Evolutionary conservation across 2,329 filamentous ascomycete species (phyloP).

Genomic region (Fusarium sp.): DNA sequence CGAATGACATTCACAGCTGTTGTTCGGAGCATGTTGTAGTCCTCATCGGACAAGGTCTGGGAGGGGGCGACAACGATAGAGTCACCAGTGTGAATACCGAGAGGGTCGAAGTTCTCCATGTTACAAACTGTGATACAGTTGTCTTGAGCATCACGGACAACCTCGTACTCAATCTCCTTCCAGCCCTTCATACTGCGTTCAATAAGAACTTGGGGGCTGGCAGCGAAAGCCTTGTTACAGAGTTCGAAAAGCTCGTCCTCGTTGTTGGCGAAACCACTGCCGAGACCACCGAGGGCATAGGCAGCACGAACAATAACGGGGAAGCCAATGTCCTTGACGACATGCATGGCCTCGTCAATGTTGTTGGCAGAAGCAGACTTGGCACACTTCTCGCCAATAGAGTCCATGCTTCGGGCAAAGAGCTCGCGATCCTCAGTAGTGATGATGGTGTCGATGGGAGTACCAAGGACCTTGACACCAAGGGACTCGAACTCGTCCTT

Average conservation of each 20-base stretch:
- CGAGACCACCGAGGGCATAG: slow-evolving; percentile 93
- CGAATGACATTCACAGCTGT: slow-evolving; percentile 97
- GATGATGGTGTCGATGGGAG: slow-evolving; percentile 97
- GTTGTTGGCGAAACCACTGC: slow-evolving; percentile 94
- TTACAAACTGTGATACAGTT: slow-evolving; percentile 99
- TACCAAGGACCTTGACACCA: slow-evolving; percentile 94
- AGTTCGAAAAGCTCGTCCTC: slow-evolving; percentile 84
- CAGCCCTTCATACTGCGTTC: slow-evolving; percentile 99
- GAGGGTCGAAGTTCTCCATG: slow-evolving; percentile 99
- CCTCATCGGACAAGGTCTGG: slow-evolving; percentile 95
- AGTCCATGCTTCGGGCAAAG: slow-evolving; percentile 98
- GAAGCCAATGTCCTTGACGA: slow-evolving; percentile 91
- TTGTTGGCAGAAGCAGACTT: slow-evolving; percentile 94
- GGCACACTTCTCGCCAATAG: slow-evolving; percentile 96
- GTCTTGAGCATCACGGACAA: slow-evolving; percentile 93
- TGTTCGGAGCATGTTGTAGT: slow-evolving; percentile 99
- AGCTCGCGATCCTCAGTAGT: slow-evolving; percentile 98
- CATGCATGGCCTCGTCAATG: slow-evolving; percentile 87
- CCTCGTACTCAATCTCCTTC: slow-evolving; percentile 99
- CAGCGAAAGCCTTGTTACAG: slow-evolving; percentile 94
- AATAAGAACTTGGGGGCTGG: slow-evolving; percentile 94
- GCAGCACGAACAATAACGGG: slow-evolving; percentile 97
- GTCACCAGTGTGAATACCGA: slow-evolving; percentile 97
- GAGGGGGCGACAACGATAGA: slow-evolving; percentile 98
- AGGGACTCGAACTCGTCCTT: slow-evolving; percentile 96